phyloP scores from a whole-genome alignment of 1,284 basidiomycete species.

The Cryptococcus depauperatus region DNA sequence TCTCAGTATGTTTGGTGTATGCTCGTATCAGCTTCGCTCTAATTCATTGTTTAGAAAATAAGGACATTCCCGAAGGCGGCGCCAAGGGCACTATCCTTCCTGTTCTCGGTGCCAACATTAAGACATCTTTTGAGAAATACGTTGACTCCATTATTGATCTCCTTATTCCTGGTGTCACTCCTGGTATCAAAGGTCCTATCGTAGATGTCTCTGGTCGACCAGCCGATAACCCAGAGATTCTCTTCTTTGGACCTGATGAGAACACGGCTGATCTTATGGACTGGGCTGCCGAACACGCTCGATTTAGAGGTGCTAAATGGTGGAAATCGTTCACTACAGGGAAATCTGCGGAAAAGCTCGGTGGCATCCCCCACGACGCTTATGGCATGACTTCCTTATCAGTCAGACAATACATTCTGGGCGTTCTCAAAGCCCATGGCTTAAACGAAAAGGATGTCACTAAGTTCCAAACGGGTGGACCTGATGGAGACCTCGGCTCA shows the following conservation, averaged over 20 bases:
- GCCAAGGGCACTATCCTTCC: conserved; percentile 96
- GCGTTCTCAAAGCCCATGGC: conserved; percentile 92
- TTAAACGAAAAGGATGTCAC: conserved; percentile 92
- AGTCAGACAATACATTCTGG: conserved; percentile 90
- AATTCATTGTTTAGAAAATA: conserved; percentile 68
- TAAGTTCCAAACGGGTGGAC: conserved; percentile 96
- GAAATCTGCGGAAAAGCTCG: conserved; percentile 84
- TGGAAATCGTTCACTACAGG: conserved; percentile 98
- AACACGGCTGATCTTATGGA: conserved; percentile 99
- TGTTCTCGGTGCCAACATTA: conserved; percentile 78
- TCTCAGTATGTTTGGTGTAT: conserved; percentile 50
- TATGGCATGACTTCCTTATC: conserved; percentile 61
- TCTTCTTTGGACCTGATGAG: conserved; percentile 98
- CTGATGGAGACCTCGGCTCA: conserved; percentile 94
- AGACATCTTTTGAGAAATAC: conserved; percentile 93
- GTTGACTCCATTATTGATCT: conserved; percentile 89
- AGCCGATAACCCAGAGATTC: conserved; percentile 70
- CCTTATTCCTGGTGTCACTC: conserved; percentile 79
- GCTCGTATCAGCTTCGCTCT: neutral
- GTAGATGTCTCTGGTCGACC: conserved; percentile 71
- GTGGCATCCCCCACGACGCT: conserved; percentile 57
- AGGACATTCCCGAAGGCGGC: conserved; percentile 95
- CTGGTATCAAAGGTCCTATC: conserved; percentile 92
- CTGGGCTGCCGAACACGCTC: conserved; percentile 74
- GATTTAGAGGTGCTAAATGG: conserved; percentile 50